Percentiles rank a stretch among this genome's conserved stretches.
Conservation (phyloP, 2,329 filamentous ascomycete genomes). For the Cryphonectria parasitica region DNA sequence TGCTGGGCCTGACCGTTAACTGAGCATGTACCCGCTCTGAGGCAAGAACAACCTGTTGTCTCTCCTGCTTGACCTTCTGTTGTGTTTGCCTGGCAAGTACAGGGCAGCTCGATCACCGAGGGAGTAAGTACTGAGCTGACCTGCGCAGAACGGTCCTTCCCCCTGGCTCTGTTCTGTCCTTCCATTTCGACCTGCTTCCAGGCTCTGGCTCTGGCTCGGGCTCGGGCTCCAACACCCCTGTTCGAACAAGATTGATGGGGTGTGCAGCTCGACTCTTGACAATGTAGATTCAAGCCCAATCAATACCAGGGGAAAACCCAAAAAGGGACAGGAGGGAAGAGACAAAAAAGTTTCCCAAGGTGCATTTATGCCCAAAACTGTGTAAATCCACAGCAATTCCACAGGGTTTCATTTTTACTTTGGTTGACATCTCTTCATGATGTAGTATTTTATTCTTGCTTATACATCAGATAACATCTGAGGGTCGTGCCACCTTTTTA, state of each 20-base stretch:
- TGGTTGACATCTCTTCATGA: slow-evolving; percentile 1
- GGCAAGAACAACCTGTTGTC: neutral
- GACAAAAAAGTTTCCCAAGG: neutral
- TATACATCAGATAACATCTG: neutral
- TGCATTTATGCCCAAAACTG: neutral
- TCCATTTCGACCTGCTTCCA: neutral
- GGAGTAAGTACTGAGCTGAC: neutral
- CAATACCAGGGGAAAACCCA: neutral
- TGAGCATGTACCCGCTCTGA: neutral
- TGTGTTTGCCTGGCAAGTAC: neutral
- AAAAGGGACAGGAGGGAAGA: neutral
- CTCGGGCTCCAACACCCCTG: neutral
- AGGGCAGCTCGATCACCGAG: neutral
- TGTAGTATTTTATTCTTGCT: neutral
- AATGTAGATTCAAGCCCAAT: slow-evolving; percentile 8
- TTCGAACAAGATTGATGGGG: neutral
- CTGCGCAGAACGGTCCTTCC: neutral
- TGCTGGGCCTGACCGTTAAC: neutral
- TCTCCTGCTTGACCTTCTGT: neutral
- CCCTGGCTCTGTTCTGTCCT: neutral
- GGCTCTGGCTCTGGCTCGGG: neutral
- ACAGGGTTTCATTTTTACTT: neutral
- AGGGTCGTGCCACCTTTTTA: slow-evolving; percentile 1
- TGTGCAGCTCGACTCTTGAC: neutral
- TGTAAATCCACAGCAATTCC: neutral